Evolutionary conservation across 2,329 filamentous ascomycete species (phyloP), one percentile per base, ranked within the genome.

Genomic region (Teratosphaeria gauchensis): DNA sequence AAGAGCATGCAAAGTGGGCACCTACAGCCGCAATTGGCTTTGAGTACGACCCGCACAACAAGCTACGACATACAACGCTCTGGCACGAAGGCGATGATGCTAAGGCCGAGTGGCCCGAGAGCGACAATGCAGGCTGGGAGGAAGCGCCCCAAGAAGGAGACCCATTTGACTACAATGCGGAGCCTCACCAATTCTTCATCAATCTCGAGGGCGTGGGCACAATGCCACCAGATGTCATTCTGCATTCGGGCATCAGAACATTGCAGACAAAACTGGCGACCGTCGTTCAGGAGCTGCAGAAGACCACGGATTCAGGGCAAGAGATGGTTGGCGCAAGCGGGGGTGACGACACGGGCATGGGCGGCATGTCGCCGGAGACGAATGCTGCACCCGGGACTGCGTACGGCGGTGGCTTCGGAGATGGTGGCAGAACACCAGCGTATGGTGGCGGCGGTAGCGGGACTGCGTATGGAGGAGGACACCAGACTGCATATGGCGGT

Each of bases 1-100:
- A 99, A 80, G 94, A 99, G 74, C 94, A 99, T 75, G 90, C 94
- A 9, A 99, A 99, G 75, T 99, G 94, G 94, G 89, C 90, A 69
- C 92, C 94, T 1, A 92, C 89, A 38, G 83, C 91, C 48, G 94
- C 94, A 3, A 86, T 99, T 48, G 92, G 90, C 28, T 99, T 99
- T 72, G 94, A 99, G 75, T 99, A 99, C 74, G 94, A 99, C 73
- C 94, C 94, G 61, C 89, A 95, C 74, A 99, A 99, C 78, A 96
- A 95, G 77, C 79, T 99, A 64, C 84, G 87, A 65, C 94, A 99
- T 75, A 81, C 94, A 58, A 90, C 95, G 69, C 84, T 95, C 74
- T 99, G 94, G 94, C 96, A 90, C 72, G 94, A 99, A 78, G 83
- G 87, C 66, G 88, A 95, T 74, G 54, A 85, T 76, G 52, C 67